Conservation (phyloP, 176 grass and related monocot genomes). For the Ensete ventricosum region DNA sequence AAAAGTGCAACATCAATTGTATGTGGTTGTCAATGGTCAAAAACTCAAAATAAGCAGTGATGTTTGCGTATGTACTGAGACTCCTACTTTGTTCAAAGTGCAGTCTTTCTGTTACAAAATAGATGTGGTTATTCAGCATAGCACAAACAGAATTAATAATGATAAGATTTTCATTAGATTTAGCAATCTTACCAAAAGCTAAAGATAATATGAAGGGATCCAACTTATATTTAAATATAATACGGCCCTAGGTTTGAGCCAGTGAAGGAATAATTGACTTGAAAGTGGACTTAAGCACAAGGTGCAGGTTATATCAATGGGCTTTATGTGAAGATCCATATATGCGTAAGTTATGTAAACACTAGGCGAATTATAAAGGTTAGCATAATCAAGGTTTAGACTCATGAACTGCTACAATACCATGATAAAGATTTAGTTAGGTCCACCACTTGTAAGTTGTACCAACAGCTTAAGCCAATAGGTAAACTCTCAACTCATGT, state of each 20-base stretch:
- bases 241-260: too few relatives aligned
- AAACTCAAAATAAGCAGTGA: not conserved
- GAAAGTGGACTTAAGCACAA: not conserved
- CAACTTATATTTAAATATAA: not conserved
- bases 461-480: not conserved
- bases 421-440: not conserved
- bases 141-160: not conserved
- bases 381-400: not conserved
- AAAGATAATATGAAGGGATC: not conserved
- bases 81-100: too few relatives aligned
- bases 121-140: too few relatives aligned
- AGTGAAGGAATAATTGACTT: not conserved
- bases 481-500: too few relatives aligned
- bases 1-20: not conserved
- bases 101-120: too few relatives aligned
- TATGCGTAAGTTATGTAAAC: not conserved
- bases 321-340: not conserved
- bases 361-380: not conserved
- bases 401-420: not conserved
- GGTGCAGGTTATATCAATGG: not conserved
- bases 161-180: not conserved
- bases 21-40: not conserved
- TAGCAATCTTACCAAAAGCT: not conserved
- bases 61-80: not conserved
- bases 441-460: not conserved